Evolutionary conservation across 2,329 filamentous ascomycete species (phyloP), one percentile per base, ranked within the genome.

Genomic region (Cladophialophora exuberans): DNA sequence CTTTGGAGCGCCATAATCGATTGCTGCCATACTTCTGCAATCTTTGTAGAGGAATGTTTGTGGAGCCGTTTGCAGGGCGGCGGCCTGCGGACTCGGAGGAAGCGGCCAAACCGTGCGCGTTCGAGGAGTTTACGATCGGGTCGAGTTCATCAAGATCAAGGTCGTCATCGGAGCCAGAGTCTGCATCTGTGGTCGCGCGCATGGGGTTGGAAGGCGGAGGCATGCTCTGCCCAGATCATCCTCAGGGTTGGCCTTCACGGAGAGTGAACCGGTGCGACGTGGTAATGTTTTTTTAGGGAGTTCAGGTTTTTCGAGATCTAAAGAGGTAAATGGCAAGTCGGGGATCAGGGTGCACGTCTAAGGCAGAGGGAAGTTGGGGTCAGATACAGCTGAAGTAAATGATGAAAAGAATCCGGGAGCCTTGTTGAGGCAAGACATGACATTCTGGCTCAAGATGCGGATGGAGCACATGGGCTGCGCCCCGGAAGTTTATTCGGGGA

Each of bases 101-200:
- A 41, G 23, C 25, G 28, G 43, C 47, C 13, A 7, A 20, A 9
- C 18, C 23, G 3, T 31, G 2, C 2, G 22, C 26, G 15, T 25
- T n/a, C 4, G 47, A 25, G 15, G 38, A 30, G n/a, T 54, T 11
- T 15, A 44, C 53, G 31, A 66, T 65, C n/a, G 73, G 73, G 54
- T 76, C 74, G 23, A 77, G 68, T 64, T 77, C 75, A 56, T 77
- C 72, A 31, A 77, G 64, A 56, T 77, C 73, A 41, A 77, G 69
- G 55, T 77, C 75, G 56, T 72, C 68, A 50, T 74, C 73, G 26
- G 73, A 73, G 22, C 68, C 72, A 31, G 70, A 66, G 51, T 71
- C 70, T 46, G 66, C 52, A 20, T 66, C 64, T 46, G 51, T 49
- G 15, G 43, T 18, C 22, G 35, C 20, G 11, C 31, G 54, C 15